Conservation (phyloP, 345 rosid species). For the Hypericum perforatum region DNA sequence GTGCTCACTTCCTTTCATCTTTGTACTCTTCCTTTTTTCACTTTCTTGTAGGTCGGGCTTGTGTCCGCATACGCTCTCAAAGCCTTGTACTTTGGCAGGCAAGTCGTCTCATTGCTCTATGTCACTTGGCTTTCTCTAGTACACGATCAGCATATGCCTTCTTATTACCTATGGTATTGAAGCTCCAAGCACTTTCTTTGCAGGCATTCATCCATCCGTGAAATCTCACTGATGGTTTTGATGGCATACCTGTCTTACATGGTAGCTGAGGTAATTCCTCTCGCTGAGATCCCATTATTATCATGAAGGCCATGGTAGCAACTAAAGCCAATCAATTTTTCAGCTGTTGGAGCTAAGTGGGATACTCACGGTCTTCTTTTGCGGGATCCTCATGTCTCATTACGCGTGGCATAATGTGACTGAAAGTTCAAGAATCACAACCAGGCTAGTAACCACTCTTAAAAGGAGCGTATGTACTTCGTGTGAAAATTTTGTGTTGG, state of each 20-base stretch:
- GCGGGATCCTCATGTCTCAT: conserved; percentile 3
- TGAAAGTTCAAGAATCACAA: conserved; percentile 39
- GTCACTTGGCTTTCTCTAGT: no score
- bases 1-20: no score
- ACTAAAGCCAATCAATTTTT: conserved; percentile 10
- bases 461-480: background rate
- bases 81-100: conserved; percentile 60
- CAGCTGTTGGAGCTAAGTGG: conserved; percentile 80
- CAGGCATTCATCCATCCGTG: conserved; percentile 78
- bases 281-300: background rate
- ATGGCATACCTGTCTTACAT: conserved; percentile 88
- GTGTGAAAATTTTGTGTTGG: background rate
- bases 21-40: background rate
- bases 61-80: conserved; percentile 58
- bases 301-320: background rate
- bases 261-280: conserved; percentile 62
- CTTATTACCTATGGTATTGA: background rate
- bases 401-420: conserved; percentile 15
- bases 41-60: conserved; percentile 56
- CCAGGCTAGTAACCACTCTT: conserved; percentile 33
- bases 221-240: conserved; percentile 58
- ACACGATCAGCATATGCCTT: no score
- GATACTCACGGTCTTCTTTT: background rate
- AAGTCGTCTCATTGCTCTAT: background rate
- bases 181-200: conserved; percentile 5